phyloP scores from a whole-genome alignment of 192 early-diverging fungal species.

The Entomortierella parvispora region DNA sequence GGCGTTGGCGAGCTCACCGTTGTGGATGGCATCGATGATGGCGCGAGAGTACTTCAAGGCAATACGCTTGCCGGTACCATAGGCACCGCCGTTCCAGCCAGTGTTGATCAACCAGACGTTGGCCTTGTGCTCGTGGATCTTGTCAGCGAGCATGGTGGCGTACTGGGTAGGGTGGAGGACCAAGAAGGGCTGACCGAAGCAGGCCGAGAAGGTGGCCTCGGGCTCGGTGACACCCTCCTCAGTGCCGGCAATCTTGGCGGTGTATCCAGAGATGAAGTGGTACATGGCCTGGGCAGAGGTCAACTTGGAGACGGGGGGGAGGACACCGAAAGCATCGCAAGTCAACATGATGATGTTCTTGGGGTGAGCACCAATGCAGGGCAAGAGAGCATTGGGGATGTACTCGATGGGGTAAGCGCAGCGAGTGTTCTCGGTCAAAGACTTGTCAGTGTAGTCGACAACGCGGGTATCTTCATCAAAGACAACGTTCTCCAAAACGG shows the following conservation, averaged over 20 bases:
- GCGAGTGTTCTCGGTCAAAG: slow-evolving; percentile 94
- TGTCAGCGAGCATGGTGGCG: slow-evolving; percentile 95
- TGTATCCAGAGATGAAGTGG: slow-evolving; percentile 98
- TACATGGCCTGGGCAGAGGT: slow-evolving; percentile 91
- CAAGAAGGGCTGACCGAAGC: slow-evolving; percentile 95
- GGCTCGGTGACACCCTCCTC: slow-evolving; percentile 94
- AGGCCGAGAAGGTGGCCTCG: slow-evolving; percentile 90
- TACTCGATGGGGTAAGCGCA: slow-evolving; percentile 95
- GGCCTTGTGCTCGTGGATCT: slow-evolving; percentile 89
- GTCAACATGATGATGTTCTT: slow-evolving; percentile 96
- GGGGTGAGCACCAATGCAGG: slow-evolving; percentile 89
- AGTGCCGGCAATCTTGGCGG: slow-evolving; percentile 97
- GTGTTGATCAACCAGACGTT: slow-evolving; percentile 97
- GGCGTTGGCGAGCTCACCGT: slow-evolving; percentile 86
- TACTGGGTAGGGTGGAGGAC: slow-evolving; percentile 96
- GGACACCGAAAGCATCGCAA: slow-evolving; percentile 95
- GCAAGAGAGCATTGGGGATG: slow-evolving; percentile 93
- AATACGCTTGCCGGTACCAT: slow-evolving; percentile 92
- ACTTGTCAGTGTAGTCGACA: slow-evolving; percentile 86
- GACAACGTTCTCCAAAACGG: slow-evolving; percentile 94
- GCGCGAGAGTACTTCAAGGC: slow-evolving; percentile 97
- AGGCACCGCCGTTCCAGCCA: slow-evolving; percentile 95
- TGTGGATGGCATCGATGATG: slow-evolving; percentile 98
- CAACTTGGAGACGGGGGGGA: slow-evolving; percentile 92
- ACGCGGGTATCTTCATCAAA: slow-evolving; percentile 76